These are phyloP conservation scores for Bromus sterilis DNA, from an alignment of 176 grass and related monocot genomes.

Conservation along the genomic window DNA sequence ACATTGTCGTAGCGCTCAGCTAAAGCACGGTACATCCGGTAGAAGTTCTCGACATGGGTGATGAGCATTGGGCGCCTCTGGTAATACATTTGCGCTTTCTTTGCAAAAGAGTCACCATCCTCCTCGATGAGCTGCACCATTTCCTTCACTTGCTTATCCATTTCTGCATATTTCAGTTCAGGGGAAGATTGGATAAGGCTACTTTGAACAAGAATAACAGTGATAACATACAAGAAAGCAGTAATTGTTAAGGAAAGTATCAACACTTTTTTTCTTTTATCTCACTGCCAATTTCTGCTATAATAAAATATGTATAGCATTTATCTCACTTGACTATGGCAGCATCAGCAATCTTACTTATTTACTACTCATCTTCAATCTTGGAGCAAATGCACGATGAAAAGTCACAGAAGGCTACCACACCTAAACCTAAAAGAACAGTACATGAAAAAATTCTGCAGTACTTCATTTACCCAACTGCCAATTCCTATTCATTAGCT, in stretches of 20 bases:
- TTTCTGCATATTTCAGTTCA: constrained; percentile 49
- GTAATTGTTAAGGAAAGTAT: not conserved
- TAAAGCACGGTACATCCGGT: constrained; percentile 66
- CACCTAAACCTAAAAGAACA: not conserved
- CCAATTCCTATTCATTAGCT: not conserved
- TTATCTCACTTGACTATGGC: not conserved
- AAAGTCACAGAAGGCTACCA: not conserved
- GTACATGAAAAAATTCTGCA: not conserved
- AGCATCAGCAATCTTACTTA: not conserved
- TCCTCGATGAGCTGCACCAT: constrained; percentile 71
- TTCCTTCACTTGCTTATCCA: constrained; percentile 69
- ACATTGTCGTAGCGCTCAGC: constrained; percentile 72
- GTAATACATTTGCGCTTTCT: constrained; percentile 81
- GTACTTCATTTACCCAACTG: not conserved
- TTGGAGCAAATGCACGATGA: not conserved
- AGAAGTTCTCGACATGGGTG: constrained; percentile 55
- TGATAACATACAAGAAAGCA: not conserved
- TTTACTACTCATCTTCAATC: not conserved
- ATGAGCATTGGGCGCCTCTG: constrained; percentile 60
- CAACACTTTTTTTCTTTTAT: not conserved
- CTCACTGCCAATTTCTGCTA: not conserved
- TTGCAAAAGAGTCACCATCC: constrained; percentile 57
- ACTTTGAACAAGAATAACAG: not conserved
- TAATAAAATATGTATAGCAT: not conserved
- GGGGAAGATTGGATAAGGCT: not conserved